phyloP scores from a whole-genome alignment of 805 yeast species.

The Wickerhamomyces canadensis region DNA sequence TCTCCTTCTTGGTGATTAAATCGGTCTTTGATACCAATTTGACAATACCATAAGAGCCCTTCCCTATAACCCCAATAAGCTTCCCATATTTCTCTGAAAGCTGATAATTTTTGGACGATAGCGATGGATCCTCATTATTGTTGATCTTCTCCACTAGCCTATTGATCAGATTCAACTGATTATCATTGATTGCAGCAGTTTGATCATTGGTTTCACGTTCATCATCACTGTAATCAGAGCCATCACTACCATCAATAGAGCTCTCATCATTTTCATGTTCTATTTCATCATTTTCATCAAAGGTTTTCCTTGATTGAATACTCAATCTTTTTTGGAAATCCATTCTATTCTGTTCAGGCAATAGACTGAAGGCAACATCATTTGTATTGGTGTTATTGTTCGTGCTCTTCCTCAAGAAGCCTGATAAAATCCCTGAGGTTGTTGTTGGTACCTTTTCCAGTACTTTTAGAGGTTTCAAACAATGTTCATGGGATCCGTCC shows the following conservation, averaged over 20 bases:
- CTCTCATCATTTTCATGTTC: constrained; percentile 6
- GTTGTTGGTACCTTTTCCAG: constrained; percentile 19
- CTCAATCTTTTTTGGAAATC: constrained; percentile 24
- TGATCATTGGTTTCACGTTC: background rate
- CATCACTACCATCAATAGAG: constrained; percentile 4
- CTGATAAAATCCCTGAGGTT: constrained; percentile 19
- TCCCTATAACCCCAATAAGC: constrained; percentile 62
- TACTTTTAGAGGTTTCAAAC: constrained; percentile 15
- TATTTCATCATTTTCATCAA: constrained; percentile 15
- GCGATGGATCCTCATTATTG: constrained; percentile 22
- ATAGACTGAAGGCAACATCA: constrained; percentile 22
- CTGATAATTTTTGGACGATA: constrained; percentile 25
- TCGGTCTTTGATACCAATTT: constrained; percentile 89
- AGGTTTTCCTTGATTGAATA: constrained; percentile 21
- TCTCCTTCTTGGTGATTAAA: constrained; percentile 65
- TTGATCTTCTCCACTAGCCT: constrained; percentile 42
- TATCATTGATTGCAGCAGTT: constrained; percentile 42
- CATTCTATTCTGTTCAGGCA: constrained; percentile 24
- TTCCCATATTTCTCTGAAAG: constrained; percentile 45
- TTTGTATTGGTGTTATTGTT: constrained; percentile 5
- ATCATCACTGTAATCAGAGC: constrained; percentile 7
- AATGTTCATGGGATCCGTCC: constrained; percentile 22
- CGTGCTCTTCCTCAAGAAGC: constrained; percentile 16
- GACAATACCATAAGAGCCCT: constrained; percentile 98
- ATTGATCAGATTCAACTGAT: constrained; percentile 43